These are phyloP conservation scores for Fimicolochytrium jonesii DNA, from an alignment of 192 early-diverging fungal genomes.

Conservation along the genomic window DNA sequence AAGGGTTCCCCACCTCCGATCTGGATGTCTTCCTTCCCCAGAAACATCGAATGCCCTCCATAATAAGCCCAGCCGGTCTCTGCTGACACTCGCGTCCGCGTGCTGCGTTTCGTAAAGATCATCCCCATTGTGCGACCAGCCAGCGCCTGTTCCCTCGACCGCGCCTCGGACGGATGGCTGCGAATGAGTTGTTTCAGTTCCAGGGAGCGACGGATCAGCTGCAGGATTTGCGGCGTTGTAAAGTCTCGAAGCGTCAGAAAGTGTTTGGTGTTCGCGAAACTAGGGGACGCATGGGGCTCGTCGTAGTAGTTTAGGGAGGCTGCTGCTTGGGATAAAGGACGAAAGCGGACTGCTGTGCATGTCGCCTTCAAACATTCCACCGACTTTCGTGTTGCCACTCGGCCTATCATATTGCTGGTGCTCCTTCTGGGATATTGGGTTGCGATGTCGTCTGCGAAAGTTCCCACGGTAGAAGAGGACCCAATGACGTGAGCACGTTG, in stretches of 20 bases:
- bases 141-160: constrained; percentile 18
- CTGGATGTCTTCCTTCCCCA: constrained; percentile 94
- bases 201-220: constrained; percentile 72
- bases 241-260: constrained; percentile 82
- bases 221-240: constrained; percentile 68
- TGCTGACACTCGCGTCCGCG: constrained; percentile 92
- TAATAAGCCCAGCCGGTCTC: constrained; percentile 88
- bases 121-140: constrained; percentile 84
- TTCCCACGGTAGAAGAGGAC: too few relatives aligned
- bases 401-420: too few relatives aligned
- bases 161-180: too few relatives aligned
- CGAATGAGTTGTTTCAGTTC: constrained; percentile 81
- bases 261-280: constrained; percentile 42
- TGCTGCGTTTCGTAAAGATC: constrained; percentile 93
- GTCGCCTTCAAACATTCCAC: too few relatives aligned
- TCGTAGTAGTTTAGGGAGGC: too few relatives aligned
- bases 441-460: too few relatives aligned
- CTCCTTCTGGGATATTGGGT: too few relatives aligned
- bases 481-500: too few relatives aligned
- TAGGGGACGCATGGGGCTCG: constrained; percentile 6
- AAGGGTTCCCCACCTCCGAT: constrained; percentile 92
- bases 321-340: too few relatives aligned
- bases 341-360: too few relatives aligned
- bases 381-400: too few relatives aligned
- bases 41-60: constrained; percentile 94